phyloP scores from a whole-genome alignment of 495 filamentous ascomycete species.

The Letharia lupina region DNA sequence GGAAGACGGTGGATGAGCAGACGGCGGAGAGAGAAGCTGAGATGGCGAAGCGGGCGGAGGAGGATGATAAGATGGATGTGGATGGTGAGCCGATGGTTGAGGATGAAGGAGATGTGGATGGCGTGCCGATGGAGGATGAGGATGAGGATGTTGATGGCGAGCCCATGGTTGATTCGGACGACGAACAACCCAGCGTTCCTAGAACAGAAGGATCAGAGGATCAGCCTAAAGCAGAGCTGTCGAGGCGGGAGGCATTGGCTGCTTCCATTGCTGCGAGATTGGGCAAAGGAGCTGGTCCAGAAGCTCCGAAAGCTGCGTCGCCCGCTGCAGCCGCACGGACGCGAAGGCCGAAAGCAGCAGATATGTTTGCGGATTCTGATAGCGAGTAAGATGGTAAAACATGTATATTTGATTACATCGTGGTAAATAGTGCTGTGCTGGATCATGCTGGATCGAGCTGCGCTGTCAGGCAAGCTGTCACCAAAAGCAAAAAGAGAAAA shows the following conservation, averaged over 20 bases:
- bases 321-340: slow-evolving; percentile 28
- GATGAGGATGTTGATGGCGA: slow-evolving; percentile 46
- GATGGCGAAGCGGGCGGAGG: slow-evolving; percentile 22
- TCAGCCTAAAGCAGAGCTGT: slow-evolving; percentile 12
- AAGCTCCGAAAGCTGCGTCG: slow-evolving; percentile 23
- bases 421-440: too few species aligned
- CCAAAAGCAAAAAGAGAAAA: too few species aligned
- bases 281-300: slow-evolving; percentile 24
- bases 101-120: slow-evolving; percentile 38
- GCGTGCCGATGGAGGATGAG: slow-evolving; percentile 51
- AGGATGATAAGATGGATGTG: slow-evolving; percentile 25
- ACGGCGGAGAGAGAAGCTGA: slow-evolving; percentile 32
- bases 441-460: too few species aligned
- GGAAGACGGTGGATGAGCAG: slow-evolving; percentile 63
- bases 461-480: too few species aligned
- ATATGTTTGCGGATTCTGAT: slow-evolving; percentile 82
- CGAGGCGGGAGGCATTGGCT: slow-evolving; percentile 22
- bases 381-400: slow-evolving; percentile 30
- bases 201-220: slow-evolving; percentile 4
- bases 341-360: slow-evolving; percentile 73
- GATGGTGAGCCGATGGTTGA: slow-evolving; percentile 28
- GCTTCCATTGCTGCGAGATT: slow-evolving; percentile 25
- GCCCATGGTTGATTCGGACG: slow-evolving; percentile 42
- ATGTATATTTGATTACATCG: background rate
- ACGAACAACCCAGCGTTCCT: slow-evolving; percentile 32